Evolutionary conservation across 768 basidiomycete species (phyloP).

Genomic region (Coprinopsis marcescibilis): DNA sequence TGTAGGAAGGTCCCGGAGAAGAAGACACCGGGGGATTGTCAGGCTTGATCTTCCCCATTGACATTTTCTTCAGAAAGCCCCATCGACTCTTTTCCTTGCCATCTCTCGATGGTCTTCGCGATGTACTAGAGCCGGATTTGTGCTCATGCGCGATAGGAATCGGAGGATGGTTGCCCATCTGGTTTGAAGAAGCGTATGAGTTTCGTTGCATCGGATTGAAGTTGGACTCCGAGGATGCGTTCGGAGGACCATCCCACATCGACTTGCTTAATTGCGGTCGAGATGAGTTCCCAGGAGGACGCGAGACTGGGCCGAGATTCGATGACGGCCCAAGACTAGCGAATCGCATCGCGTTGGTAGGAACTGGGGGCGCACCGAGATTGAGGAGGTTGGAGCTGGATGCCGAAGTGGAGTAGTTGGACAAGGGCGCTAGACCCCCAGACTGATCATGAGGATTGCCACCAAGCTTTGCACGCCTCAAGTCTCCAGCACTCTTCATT

Average conservation of each 20-base stretch:
- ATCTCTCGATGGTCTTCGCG: conserved; percentile 22
- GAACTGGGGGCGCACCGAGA: conserved; percentile 29
- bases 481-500: conserved; percentile 86
- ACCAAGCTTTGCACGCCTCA: conserved; percentile 43
- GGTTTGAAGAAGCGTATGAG: conserved; percentile 13
- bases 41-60: conserved; percentile 86
- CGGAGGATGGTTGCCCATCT: conserved; percentile 5
- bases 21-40: conserved; percentile 48
- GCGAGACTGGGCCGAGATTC: conserved; percentile 28
- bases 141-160: conserved; percentile 3
- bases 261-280: conserved; percentile 40
- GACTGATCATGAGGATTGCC: conserved; percentile 20
- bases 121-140: conserved; percentile 4
- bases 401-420: conserved; percentile 53
- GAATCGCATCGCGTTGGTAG: conserved; percentile 47
- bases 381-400: conserved; percentile 64
- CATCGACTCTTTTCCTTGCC: conserved; percentile 69
- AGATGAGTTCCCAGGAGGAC: conserved; percentile 29
- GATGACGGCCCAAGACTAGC: conserved; percentile 64
- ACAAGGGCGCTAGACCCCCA: conserved; percentile 19
- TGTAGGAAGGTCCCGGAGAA: conserved; percentile 15
- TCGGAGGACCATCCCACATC: conserved; percentile 48
- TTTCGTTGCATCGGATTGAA: conserved; percentile 10
- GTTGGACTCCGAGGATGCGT: conserved; percentile 7
- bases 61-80: conserved; percentile 99